Percentiles rank a stretch among this genome's conserved stretches.
Evolutionary conservation across 1,284 basidiomycete genomes (phyloP).

Genomic region (Rhodotorula sp.): DNA sequence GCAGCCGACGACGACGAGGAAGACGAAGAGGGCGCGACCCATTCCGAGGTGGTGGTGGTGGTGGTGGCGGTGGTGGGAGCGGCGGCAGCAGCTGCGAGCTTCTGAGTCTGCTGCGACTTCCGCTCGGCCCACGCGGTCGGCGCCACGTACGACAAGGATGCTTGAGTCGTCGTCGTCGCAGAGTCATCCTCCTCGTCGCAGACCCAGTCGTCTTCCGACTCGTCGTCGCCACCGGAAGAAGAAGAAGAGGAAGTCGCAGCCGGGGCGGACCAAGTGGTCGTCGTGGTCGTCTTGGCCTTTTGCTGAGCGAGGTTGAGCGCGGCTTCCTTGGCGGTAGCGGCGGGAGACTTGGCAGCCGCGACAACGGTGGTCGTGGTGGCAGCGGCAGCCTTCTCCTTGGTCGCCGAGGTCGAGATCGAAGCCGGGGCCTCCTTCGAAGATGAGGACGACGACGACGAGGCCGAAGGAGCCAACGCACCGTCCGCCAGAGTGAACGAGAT

Average conservation of each 20-base stretch:
- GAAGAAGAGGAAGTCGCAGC: conserved; percentile 8
- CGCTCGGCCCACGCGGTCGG: not conserved
- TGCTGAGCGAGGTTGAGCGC: conserved; percentile 3
- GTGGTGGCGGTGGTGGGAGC: conserved; percentile 2
- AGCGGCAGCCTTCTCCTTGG: not conserved
- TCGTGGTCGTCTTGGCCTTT: conserved; percentile 5
- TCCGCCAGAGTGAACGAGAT: conserved; percentile 7
- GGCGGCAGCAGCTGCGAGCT: conserved; percentile 6
- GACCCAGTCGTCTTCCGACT: conserved; percentile 27
- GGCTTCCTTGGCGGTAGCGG: not conserved
- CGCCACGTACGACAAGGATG: not conserved
- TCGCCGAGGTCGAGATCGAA: not conserved
- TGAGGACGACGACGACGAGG: not conserved
- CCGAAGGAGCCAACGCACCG: not conserved
- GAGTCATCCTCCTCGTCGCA: conserved; percentile 30
- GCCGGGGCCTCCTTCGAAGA: not conserved
- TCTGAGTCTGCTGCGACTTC: no score
- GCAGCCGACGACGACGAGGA: not conserved
- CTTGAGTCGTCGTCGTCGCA: not conserved
- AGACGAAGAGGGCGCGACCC: not conserved
- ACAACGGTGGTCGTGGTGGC: not conserved
- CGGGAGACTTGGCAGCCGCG: conserved; percentile 1
- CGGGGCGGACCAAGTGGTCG: not conserved
- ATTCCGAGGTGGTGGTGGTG: not conserved
- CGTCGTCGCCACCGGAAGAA: conserved; percentile 11